phyloP scores from a whole-genome alignment of 495 filamentous ascomycete genomes.

The Aspergillus hancockii region DNA sequence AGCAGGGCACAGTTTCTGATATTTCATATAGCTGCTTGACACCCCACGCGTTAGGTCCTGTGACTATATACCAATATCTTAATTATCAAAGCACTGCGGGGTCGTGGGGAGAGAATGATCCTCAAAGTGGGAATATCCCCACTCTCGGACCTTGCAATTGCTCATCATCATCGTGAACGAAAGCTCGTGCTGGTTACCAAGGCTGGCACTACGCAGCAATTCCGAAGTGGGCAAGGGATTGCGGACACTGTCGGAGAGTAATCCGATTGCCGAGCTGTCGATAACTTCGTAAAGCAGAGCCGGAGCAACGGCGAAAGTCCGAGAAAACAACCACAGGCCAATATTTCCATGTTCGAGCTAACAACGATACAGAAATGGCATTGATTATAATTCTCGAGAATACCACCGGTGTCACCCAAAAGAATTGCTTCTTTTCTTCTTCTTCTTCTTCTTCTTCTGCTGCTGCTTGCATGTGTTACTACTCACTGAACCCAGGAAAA shows the following conservation, averaged over 20 bases:
- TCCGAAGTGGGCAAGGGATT: conserved; percentile 26
- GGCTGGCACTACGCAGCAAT: conserved; percentile 28
- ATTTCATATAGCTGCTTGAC: background rate
- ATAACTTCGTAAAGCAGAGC: background rate
- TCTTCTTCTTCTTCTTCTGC: too few relatives aligned
- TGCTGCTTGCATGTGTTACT: too few relatives aligned
- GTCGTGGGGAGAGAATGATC: conserved; percentile 9
- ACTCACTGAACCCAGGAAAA: too few relatives aligned
- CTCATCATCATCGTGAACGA: background rate
- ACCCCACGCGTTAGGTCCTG: background rate
- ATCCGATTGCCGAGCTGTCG: conserved; percentile 31
- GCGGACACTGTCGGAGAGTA: conserved; percentile 28
- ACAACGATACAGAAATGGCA: background rate
- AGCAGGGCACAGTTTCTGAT: background rate
- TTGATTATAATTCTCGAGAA: too few relatives aligned
- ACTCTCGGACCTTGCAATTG: background rate
- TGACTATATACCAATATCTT: background rate
- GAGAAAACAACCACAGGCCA: background rate
- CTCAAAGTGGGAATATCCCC: background rate
- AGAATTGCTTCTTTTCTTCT: too few relatives aligned
- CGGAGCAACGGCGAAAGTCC: conserved; percentile 38
- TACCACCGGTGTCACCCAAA: too few relatives aligned
- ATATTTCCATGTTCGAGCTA: background rate
- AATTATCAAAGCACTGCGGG: conserved; percentile 13
- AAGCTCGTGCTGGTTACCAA: conserved; percentile 3